Base-by-base conservation (phyloP, 2,329 filamentous ascomycete species). In the Seiridium unicorne region DNA sequence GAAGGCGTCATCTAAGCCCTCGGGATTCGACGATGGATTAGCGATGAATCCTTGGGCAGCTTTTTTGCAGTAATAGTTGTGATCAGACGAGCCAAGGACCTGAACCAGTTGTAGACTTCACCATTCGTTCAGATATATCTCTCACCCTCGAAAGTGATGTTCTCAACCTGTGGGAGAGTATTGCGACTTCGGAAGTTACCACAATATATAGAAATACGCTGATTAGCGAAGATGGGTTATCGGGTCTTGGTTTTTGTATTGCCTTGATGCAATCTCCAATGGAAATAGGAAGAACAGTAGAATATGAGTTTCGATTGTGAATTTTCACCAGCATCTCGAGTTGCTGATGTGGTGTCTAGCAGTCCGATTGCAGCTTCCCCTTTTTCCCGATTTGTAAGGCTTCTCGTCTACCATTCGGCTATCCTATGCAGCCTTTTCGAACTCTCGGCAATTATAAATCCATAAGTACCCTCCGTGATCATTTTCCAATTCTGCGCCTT, bases 401-500 rank as follows among this genome's bases (percentile, higher is more conserved):
- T 11, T 10, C 2, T 13, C 5, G 13, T 47, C 59, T 51, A 63
- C 64, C 64, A 66, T 6, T 49, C 56, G 18, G 51, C 63, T n/a
- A 48, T 32, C 6, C 44, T 60, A 31, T 55, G 53, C 13, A 72
- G 47, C 54, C 72, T 65, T 44, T 69, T 68, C 34, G 72, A 74
- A 51, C 72, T 74, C 32, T 63, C 63, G 2, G 79, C 79, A 13
- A 81, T 72, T 38, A 66, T 64, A 55, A 81, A 71, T 31, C 64
- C 76, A 51, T 79, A 79, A 46, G 69, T 67, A 1, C 77, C 77
- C n/a, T 80, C 75, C 1, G 70, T 73, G 1, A 84, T 80, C 73
- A 88, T 79, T 1, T 86, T 80, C 90, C 90, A 93, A 64, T 92
- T 91, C 75, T 91, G 89, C 46, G 76, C 70, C 5, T 77, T 73